A percentile compares a stretch with the other conserved stretches of the same genome.
Evolutionary conservation across 306 rosid genomes (phyloP).

Genomic region (Casuarina cunninghamiana): DNA sequence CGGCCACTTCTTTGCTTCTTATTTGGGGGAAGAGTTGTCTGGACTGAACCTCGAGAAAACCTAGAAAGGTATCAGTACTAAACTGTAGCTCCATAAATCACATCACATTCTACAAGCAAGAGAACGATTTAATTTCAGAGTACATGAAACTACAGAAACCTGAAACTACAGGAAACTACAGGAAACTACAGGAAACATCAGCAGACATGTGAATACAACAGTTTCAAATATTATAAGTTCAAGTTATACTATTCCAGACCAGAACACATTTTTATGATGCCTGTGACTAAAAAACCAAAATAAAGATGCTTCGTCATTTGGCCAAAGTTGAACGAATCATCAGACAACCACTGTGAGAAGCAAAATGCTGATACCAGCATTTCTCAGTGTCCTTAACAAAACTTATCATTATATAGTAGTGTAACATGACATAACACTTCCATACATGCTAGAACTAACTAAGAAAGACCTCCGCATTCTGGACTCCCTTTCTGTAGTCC

Average conservation of each 20-base stretch:
- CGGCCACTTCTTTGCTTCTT: slow-evolving; percentile 51
- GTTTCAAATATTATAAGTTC: neutral
- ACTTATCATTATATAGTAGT: neutral
- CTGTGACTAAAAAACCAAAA: too few relatives aligned
- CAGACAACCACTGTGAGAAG: neutral
- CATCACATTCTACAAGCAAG: neutral
- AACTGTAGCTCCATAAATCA: neutral
- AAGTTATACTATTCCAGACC: neutral
- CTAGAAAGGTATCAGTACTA: slow-evolving; percentile 36
- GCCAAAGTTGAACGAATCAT: neutral
- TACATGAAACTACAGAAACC: neutral
- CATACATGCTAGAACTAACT: neutral
- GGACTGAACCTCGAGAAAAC: slow-evolving; percentile 79
- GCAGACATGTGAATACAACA: neutral
- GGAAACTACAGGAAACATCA: neutral
- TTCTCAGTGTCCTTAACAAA: neutral
- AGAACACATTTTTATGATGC: neutral
- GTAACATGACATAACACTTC: neutral
- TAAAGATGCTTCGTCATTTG: neutral
- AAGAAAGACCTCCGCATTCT: neutral
- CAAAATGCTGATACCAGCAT: neutral
- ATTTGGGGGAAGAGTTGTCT: slow-evolving; percentile 64
- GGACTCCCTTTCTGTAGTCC: neutral
- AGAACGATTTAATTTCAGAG: neutral
- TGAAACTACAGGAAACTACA: too few relatives aligned